Evolutionary conservation across 495 filamentous ascomycete species (phyloP).

Genomic region (Hamigera avellanea): DNA sequence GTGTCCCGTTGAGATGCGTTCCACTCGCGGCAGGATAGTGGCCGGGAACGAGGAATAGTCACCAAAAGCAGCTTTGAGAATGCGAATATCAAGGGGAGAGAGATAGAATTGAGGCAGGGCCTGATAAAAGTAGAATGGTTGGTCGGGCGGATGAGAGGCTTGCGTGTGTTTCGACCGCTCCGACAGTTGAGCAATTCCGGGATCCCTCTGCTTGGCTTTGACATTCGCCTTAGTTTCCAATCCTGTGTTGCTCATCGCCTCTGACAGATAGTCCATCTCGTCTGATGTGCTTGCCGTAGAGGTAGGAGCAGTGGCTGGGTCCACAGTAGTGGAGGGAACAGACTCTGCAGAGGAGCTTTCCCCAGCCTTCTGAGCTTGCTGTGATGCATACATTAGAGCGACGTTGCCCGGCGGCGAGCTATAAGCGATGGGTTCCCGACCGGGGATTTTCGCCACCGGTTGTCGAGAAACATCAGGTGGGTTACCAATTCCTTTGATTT

Average conservation of each 20-base stretch:
- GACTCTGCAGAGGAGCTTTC: slow-evolving; percentile 22
- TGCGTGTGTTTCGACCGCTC: slow-evolving; percentile 17
- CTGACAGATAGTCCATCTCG: slow-evolving; percentile 16
- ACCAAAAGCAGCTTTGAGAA: slow-evolving; percentile 82
- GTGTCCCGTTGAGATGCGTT: slow-evolving; percentile 84
- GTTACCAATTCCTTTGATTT: slow-evolving; percentile 58
- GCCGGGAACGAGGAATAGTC: slow-evolving; percentile 76
- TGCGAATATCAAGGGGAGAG: slow-evolving; percentile 88
- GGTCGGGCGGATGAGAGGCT: slow-evolving; percentile 18
- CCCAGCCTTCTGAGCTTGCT: slow-evolving; percentile 33
- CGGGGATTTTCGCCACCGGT: slow-evolving; percentile 31
- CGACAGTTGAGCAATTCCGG: slow-evolving; percentile 8
- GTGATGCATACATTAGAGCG: slow-evolving; percentile 42
- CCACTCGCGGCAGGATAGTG: slow-evolving; percentile 80
- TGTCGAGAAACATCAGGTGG: slow-evolving; percentile 47
- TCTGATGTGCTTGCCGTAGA: slow-evolving; percentile 9
- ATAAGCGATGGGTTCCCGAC: slow-evolving; percentile 36
- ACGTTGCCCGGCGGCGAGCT: slow-evolving; percentile 30
- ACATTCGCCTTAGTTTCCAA: slow-evolving; percentile 8
- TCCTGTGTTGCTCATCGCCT: slow-evolving; percentile 16
- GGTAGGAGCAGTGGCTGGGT: slow-evolving; percentile 2
- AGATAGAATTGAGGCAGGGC: slow-evolving; percentile 85
- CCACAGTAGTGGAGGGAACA: slow-evolving; percentile 1
- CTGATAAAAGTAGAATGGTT: slow-evolving; percentile 76
- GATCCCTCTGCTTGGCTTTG: slow-evolving; percentile 15